phyloP scores from a whole-genome alignment of 805 yeast species.

The Wickerhamiella domercqiae region DNA sequence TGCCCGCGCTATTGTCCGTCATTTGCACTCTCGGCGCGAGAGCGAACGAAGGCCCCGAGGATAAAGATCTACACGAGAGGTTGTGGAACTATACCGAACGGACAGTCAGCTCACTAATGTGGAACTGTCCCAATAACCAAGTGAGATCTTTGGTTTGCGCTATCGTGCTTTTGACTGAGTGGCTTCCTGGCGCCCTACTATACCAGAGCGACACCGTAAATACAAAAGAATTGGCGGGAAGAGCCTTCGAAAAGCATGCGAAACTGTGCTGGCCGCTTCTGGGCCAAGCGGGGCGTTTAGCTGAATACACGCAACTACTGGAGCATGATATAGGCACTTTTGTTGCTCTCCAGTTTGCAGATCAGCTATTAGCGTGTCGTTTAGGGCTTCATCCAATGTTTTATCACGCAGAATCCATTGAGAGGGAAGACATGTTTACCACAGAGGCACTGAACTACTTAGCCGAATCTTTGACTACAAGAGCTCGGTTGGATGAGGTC shows the following conservation, averaged over 20 bases:
- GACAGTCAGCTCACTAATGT: constrained; percentile 4
- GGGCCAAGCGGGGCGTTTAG: constrained; percentile 72
- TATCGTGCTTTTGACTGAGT: constrained; percentile 3
- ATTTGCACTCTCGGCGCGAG: constrained; percentile 9
- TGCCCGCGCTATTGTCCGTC: constrained; percentile 8
- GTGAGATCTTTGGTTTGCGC: constrained; percentile 7
- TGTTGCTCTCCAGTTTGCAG: constrained; percentile 73
- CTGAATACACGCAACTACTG: constrained; percentile 74
- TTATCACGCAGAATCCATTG: too few relatives aligned
- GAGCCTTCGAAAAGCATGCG: constrained; percentile 9
- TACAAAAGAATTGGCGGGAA: too few relatives aligned
- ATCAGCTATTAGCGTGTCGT: constrained; percentile 68
- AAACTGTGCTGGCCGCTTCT: constrained; percentile 89
- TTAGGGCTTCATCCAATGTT: constrained; percentile 67
- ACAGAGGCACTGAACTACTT: constrained; percentile 24
- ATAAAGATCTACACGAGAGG: constrained; percentile 4
- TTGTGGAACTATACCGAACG: constrained; percentile 5
- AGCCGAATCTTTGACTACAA: constrained; percentile 31
- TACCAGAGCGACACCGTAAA: constrained; percentile 1
- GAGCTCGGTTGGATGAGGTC: constrained; percentile 64
- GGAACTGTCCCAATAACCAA: constrained; percentile 7
- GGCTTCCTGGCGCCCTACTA: constrained; percentile 6
- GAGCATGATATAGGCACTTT: constrained; percentile 58
- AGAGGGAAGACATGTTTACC: too few relatives aligned
- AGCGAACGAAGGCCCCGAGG: background rate